Percentiles rank a stretch among this genome's conserved stretches.
Evolutionary conservation across 495 filamentous ascomycete species (phyloP).

Genomic region (Neurospora tetrasperma): DNA sequence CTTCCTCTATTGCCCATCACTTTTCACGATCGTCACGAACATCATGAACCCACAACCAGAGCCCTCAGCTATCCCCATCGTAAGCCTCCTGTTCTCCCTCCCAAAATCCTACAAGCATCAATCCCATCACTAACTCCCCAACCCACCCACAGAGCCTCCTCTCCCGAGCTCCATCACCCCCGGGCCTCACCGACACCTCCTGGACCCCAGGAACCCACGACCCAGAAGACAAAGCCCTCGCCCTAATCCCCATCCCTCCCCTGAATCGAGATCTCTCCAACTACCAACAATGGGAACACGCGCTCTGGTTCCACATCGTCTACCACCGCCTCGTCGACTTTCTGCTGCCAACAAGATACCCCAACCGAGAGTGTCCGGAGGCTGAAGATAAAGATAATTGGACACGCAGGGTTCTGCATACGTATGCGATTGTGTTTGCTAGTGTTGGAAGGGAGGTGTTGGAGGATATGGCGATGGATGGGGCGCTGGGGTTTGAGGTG

Average conservation of each 20-base stretch:
- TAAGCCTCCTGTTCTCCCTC: rapidly evolving
- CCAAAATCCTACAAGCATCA: rapidly evolving
- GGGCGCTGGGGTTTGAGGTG: background rate
- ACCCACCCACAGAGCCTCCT: background rate
- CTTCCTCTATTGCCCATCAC: background rate
- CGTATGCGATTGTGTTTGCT: background rate
- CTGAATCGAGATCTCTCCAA: background rate
- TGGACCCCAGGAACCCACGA: background rate
- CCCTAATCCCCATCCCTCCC: background rate
- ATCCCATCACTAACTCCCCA: background rate
- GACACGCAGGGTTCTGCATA: background rate
- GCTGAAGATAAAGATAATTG: background rate
- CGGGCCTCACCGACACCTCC: background rate
- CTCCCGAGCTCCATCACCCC: background rate
- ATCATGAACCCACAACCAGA: background rate
- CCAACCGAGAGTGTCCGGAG: background rate
- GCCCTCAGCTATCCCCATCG: background rate
- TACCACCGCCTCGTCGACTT: background rate
- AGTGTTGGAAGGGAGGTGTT: background rate
- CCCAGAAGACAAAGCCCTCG: background rate
- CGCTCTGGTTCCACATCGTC: background rate
- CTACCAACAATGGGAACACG: background rate
- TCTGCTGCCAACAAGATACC: background rate
- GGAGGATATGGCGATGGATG: background rate
- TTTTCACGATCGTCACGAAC: background rate